These are phyloP conservation scores for Colletotrichum sp. DNA, from an alignment of 2,329 filamentous ascomycete genomes.

Conservation along the genomic window DNA sequence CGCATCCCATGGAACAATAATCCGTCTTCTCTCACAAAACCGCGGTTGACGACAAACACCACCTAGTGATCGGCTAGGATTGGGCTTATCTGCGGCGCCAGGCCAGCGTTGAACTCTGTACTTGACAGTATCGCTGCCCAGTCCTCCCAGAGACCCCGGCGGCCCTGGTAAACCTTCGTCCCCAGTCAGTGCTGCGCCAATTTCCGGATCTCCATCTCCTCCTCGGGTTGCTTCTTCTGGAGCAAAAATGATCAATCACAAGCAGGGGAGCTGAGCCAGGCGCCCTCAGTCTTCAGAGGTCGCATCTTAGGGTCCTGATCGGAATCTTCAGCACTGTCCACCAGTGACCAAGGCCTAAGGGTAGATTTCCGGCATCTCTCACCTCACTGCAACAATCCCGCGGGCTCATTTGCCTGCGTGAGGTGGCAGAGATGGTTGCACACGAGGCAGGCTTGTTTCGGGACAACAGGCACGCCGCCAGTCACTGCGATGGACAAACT, in stretches of 20 bases:
- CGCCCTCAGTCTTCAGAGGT: background rate
- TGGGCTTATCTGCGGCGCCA: background rate
- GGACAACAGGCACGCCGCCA: background rate
- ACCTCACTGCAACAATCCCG: background rate
- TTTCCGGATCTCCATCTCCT: slow-evolving; percentile 5
- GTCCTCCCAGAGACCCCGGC: background rate
- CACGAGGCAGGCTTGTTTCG: background rate
- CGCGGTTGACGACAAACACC: background rate
- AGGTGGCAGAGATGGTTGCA: background rate
- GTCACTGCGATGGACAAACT: background rate
- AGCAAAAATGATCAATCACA: background rate
- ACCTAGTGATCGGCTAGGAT: background rate
- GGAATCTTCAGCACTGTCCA: background rate
- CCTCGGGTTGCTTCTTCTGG: slow-evolving; percentile 1
- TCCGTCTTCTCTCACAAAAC: background rate
- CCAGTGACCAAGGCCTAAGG: background rate
- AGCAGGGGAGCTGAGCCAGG: background rate
- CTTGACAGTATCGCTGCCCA: background rate
- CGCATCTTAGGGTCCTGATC: background rate
- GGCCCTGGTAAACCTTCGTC: slow-evolving; percentile 17
- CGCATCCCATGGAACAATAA: background rate
- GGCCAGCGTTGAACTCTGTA: background rate
- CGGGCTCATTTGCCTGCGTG: background rate
- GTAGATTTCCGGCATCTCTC: background rate
- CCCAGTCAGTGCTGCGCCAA: background rate